A percentile compares a stretch with the other conserved stretches of the same genome.
These are phyloP conservation scores for Starmerella floris DNA, from an alignment of 805 yeast species.

Conservation along the genomic window DNA sequence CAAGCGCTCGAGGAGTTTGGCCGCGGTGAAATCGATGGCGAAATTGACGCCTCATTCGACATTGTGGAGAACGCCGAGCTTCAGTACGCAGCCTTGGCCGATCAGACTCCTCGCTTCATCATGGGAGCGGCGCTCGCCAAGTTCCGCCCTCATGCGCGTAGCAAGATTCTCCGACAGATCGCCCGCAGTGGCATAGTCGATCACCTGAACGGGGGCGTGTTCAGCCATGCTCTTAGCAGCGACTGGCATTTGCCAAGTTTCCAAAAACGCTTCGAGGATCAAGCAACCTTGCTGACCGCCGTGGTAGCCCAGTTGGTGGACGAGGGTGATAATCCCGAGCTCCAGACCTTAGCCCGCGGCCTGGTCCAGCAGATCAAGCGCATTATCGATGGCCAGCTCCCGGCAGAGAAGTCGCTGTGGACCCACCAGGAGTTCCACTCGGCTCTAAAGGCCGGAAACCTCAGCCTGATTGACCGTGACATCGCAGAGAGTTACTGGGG, in stretches of 20 bases:
- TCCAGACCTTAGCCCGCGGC: slow-evolving; percentile 15
- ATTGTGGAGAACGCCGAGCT: slow-evolving; percentile 3
- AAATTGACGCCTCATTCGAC: slow-evolving; percentile 2
- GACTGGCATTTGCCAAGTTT: slow-evolving; percentile 33
- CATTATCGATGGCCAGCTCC: background rate
- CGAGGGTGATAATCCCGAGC: background rate
- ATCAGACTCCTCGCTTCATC: slow-evolving; percentile 29
- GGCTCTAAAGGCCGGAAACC: slow-evolving; percentile 19
- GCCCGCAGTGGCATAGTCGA: slow-evolving; percentile 30
- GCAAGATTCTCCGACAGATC: slow-evolving; percentile 23
- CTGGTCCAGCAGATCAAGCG: slow-evolving; percentile 8
- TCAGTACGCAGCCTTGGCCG: slow-evolving; percentile 7
- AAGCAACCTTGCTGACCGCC: slow-evolving; percentile 28
- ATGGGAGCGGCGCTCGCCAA: slow-evolving; percentile 16
- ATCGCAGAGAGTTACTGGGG: slow-evolving; percentile 29
- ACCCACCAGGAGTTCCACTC: slow-evolving; percentile 25
- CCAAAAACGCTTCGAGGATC: slow-evolving; percentile 31
- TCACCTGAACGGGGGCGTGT: slow-evolving; percentile 29
- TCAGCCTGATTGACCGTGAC: slow-evolving; percentile 24
- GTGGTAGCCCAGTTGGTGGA: slow-evolving; percentile 16
- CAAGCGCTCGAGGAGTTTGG: slow-evolving; percentile 16
- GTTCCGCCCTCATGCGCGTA: slow-evolving; percentile 20
- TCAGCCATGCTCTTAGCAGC: slow-evolving; percentile 28
- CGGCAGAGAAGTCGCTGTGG: slow-evolving; percentile 25
- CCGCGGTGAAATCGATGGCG: background rate